Base-by-base conservation (phyloP, 768 basidiomycete species). In the Amanita exitialis region DNA sequence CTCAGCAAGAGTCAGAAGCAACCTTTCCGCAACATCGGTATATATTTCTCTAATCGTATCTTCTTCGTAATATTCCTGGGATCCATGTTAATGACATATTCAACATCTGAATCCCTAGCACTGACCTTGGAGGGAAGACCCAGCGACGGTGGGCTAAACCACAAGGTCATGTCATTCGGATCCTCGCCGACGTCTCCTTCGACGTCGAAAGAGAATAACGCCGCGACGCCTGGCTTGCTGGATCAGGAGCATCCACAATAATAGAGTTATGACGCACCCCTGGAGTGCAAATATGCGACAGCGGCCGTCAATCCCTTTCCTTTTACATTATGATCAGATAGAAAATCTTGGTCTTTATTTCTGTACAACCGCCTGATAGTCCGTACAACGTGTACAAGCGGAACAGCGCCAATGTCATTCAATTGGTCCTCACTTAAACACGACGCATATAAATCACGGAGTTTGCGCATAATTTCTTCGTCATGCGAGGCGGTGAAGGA, bases 41-140 rank as follows among this genome's bases (percentile, higher is more conserved):
- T 96, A 96, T 13, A 86, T 62, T n/a, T 76, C 71, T n/a, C 79
- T 65, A 34, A 90, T 76, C 0, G 70, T 64, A 49, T 80, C 70
- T 43, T 97, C 94, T 48, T 83, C 77, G 64, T 90, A 98, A 64
- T 98, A 96, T 68, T 94, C 91, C 85, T 91, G 56, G 34, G 20
- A 47, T 23, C 54, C 39, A 7, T 21, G 35, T 15, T 46, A 34
- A 12, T 36, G 43, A 39, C 2, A 37, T 25, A 27, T 36, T 20
- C 13, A 34, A 45, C 28, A 20, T n/a, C 16, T 23, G 12, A 18
- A 36, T 23, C 12, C n/a, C 3, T 10, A 23, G n/a, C 23, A 50
- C 59, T 34, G 47, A 87, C 90, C 77, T 93, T 94, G 13, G 93
- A 82, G 1, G 91, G 93, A 10, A 96, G 80, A 37, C 90, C 89